Percentiles rank a stretch among this genome's conserved stretches.
Evolutionary conservation across 2,329 filamentous ascomycete species (phyloP).

Genomic region (Fusarium sp.): DNA sequence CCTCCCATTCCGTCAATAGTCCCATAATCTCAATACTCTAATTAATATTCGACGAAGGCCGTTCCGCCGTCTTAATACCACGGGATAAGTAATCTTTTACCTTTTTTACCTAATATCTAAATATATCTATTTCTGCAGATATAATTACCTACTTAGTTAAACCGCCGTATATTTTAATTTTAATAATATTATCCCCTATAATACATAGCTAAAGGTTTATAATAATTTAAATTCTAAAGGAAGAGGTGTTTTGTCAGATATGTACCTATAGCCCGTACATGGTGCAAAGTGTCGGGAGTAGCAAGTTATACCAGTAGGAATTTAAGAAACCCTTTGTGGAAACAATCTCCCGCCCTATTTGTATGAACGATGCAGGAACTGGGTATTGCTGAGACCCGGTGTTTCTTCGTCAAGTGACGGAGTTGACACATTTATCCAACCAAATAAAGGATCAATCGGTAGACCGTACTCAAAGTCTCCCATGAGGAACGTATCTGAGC

Average conservation of each 20-base stretch:
- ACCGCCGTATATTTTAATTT: constrained; percentile 2
- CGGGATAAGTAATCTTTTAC: constrained; percentile 5
- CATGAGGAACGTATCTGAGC: neutral
- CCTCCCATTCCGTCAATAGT: constrained; percentile 11
- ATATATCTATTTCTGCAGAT: neutral
- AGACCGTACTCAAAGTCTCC: neutral
- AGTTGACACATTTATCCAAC: constrained; percentile 11
- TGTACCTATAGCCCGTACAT: too few relatives aligned
- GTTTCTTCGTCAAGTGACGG: neutral
- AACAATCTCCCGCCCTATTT: too few relatives aligned
- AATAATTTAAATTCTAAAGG: too few relatives aligned
- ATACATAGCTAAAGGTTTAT: constrained; percentile 5
- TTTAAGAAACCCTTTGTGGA: too few relatives aligned
- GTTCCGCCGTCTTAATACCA: neutral
- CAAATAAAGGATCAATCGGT: constrained; percentile 5
- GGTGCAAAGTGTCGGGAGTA: too few relatives aligned
- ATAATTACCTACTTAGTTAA: neutral
- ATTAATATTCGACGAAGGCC: constrained; percentile 8
- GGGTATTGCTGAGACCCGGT: accelerated
- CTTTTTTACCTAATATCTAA: constrained; percentile 3
- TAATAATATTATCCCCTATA: constrained; percentile 3
- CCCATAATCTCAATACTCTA: constrained; percentile 19
- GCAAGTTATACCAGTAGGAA: too few relatives aligned
- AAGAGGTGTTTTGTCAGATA: too few relatives aligned
- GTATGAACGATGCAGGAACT: too few relatives aligned